These are phyloP conservation scores for Verticillium longisporum DNA, from an alignment of 2,329 filamentous ascomycete genomes.

Conservation along the genomic window DNA sequence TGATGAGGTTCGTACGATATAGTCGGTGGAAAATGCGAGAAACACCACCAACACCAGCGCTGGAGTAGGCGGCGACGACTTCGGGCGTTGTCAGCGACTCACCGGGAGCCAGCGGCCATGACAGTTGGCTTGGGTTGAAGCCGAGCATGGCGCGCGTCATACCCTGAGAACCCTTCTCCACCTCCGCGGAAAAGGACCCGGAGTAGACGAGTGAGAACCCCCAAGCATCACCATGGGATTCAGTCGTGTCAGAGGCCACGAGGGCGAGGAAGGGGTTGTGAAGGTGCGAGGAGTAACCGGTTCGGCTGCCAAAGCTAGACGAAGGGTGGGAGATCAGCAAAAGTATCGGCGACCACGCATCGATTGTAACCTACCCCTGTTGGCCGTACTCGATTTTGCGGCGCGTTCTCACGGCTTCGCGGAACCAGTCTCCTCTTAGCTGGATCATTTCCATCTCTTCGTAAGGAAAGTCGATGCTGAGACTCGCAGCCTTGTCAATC, in stretches of 20 bases:
- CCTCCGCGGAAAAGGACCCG: slow-evolving; percentile 54
- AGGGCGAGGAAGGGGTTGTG: slow-evolving; percentile 60
- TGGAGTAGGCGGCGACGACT: slow-evolving; percentile 55
- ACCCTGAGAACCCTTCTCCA: slow-evolving; percentile 56
- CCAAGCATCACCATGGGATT: slow-evolving; percentile 54
- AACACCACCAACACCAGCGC: slow-evolving; percentile 52
- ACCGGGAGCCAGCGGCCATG: slow-evolving; percentile 48
- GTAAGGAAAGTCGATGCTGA: slow-evolving; percentile 55
- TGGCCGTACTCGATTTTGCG: slow-evolving; percentile 49
- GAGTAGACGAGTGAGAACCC: slow-evolving; percentile 61
- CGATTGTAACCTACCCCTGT: slow-evolving; percentile 34
- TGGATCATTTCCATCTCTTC: slow-evolving; percentile 56
- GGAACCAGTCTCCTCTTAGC: slow-evolving; percentile 55
- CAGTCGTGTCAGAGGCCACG: slow-evolving; percentile 49
- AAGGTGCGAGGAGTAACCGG: slow-evolving; percentile 56
- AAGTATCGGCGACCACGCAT: background rate
- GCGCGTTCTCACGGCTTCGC: slow-evolving; percentile 48
- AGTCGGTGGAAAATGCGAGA: slow-evolving; percentile 55
- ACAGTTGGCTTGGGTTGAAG: slow-evolving; percentile 54
- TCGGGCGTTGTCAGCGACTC: slow-evolving; percentile 55
- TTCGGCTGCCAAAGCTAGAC: slow-evolving; percentile 50
- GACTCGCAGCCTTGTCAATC: slow-evolving; percentile 51
- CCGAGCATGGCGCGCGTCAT: slow-evolving; percentile 54
- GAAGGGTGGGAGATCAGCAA: background rate
- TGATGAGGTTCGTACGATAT: slow-evolving; percentile 54